Base-by-base conservation (phyloP, 495 filamentous ascomycete species). In the Neurospora tetraspora region DNA sequence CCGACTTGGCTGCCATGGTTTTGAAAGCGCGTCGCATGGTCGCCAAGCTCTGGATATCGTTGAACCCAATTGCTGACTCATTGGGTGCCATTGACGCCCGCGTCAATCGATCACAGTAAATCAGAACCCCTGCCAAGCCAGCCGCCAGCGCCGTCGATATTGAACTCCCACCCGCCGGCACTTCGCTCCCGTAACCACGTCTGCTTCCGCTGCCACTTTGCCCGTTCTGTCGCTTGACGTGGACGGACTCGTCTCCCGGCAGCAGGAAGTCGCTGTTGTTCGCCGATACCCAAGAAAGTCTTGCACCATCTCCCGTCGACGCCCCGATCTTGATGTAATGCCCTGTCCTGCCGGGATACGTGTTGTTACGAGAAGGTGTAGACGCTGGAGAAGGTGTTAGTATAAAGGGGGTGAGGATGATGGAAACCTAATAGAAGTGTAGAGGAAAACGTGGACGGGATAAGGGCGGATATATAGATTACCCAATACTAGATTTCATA, bases 71-170 rank as follows among this genome's bases (percentile, higher is more conserved):
- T n/a, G 8, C 18, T 1, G 18, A 1, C 3, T n/a, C 43, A 20
- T 0, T 42, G 16, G 40, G 40, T 42, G 16, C 40, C 43, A 45
- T 18, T 18, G 43, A 45, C 43, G 43, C 20, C 18, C 9, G n/a
- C 8, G n/a, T 20, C 43, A 45, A 20, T 4, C 43, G 43, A 5
- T 39, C 61, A 31, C 45, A 68, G 3, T 83, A 75, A 8, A 75
- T 8, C 16, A 75, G 23, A 8, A 71, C 39, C 8, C 61, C 74
- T 2, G 71, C 74, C 5, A 75, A 23, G 3, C 74, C 74, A 10
- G 71, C 39, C 2, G 74, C 74, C 11, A 36, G 23, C 6, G 71
- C 74, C 4, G 74, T 75, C 6, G 74, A 71, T 7, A 71, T 42
- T 1, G 74, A 75, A 23, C 74, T 75, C 16, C 74, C 74, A 5